Conservation (phyloP, 495 filamentous ascomycete species). For the Amniculicola lignicola region DNA sequence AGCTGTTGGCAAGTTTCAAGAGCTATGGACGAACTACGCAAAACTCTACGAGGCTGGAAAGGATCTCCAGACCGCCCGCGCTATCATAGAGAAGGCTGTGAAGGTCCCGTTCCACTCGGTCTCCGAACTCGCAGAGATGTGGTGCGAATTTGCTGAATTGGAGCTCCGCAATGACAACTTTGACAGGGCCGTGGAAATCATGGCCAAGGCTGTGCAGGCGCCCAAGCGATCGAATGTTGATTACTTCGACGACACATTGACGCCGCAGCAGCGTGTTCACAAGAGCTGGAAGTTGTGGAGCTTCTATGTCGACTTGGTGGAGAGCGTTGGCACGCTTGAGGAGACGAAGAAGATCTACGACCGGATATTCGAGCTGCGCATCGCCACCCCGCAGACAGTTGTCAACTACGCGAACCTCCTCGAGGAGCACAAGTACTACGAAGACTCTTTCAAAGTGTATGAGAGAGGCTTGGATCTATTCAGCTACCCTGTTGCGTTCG, state of each 20-base stretch:
- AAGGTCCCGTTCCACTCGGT: conserved; percentile 97
- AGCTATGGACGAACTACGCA: conserved; percentile 95
- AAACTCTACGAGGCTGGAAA: conserved; percentile 93
- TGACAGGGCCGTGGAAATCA: conserved; percentile 87
- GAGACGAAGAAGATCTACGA: conserved; percentile 95
- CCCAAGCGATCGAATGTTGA: conserved; percentile 94
- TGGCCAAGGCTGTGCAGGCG: conserved; percentile 94
- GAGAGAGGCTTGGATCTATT: conserved; percentile 96
- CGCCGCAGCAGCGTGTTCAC: conserved; percentile 93
- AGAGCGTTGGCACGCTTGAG: conserved; percentile 85
- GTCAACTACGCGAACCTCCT: conserved; percentile 97
- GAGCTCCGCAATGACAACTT: conserved; percentile 95
- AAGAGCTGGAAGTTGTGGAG: conserved; percentile 99
- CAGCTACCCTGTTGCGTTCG: conserved; percentile 95
- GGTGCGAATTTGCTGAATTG: conserved; percentile 99
- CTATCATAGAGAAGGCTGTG: conserved; percentile 96
- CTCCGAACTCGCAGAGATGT: conserved; percentile 92
- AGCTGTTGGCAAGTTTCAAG: conserved; percentile 88
- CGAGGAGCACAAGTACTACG: conserved; percentile 93
- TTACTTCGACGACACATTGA: conserved; percentile 94
- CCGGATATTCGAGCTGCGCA: conserved; percentile 94
- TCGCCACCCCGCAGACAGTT: conserved; percentile 96
- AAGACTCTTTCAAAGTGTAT: conserved; percentile 97
- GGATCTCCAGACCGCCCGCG: conserved; percentile 76
- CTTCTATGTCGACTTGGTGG: conserved; percentile 98